Conservation (phyloP, 768 basidiomycete species). For the Hebeloma cylindrosporum region DNA sequence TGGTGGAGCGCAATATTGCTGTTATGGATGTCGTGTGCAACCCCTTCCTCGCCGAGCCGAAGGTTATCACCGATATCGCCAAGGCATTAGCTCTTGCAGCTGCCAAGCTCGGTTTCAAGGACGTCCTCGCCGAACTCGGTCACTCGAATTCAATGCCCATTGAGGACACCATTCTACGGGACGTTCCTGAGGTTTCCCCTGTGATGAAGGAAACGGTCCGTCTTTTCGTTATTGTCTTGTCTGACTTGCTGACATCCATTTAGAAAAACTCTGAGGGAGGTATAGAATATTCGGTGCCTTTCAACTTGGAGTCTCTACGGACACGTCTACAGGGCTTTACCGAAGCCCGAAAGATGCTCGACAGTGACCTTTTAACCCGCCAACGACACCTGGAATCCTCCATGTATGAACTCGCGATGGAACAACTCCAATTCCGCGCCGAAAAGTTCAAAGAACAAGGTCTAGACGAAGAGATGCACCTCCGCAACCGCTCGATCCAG, state of each 20-base stretch:
- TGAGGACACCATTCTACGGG: conserved; percentile 42
- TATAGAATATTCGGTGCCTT: conserved; percentile 52
- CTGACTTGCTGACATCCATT: neutral
- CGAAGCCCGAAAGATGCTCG: conserved; percentile 61
- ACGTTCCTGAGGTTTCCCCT: conserved; percentile 62
- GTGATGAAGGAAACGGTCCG: conserved; percentile 48
- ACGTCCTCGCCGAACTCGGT: conserved; percentile 56
- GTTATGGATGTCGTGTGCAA: conserved; percentile 55
- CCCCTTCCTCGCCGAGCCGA: conserved; percentile 52
- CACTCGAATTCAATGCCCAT: conserved; percentile 47
- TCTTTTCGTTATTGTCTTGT: conserved; percentile 18
- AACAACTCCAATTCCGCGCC: conserved; percentile 64
- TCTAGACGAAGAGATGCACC: conserved; percentile 45
- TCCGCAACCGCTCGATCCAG: conserved; percentile 51
- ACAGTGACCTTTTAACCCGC: conserved; percentile 67
- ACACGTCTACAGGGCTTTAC: conserved; percentile 64
- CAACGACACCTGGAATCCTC: conserved; percentile 85
- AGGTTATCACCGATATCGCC: conserved; percentile 56
- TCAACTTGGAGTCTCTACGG: conserved; percentile 73
- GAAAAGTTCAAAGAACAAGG: conserved; percentile 59
- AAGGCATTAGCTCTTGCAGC: conserved; percentile 59
- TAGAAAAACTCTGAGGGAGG: no score
- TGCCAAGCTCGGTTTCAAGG: conserved; percentile 49
- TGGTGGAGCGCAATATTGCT: conserved; percentile 51
- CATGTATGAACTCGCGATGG: conserved; percentile 79